Conservation (phyloP, 129 eudicot species). For the Arctium minus region DNA sequence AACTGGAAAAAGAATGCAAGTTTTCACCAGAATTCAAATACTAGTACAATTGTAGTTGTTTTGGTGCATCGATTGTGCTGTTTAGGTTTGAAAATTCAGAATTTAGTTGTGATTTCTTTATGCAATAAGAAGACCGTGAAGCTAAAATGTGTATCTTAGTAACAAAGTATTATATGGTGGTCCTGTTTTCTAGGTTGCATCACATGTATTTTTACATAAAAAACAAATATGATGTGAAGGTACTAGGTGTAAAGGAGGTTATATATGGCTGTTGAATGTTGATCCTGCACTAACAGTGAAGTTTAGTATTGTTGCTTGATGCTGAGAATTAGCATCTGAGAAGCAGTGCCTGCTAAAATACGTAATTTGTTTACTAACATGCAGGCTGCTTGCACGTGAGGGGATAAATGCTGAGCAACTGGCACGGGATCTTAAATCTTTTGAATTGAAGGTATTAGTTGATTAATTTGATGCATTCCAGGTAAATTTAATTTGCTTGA, state of each 20-base stretch:
- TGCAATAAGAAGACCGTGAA: not conserved
- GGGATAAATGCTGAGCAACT: conserved; percentile 99
- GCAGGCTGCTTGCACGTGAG: conserved; percentile 94
- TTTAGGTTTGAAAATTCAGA: not conserved
- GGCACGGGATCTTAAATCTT: conserved; percentile 95
- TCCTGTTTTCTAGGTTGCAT: conserved; percentile 4
- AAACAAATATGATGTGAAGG: not conserved
- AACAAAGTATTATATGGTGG: not conserved
- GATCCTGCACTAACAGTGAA: not conserved
- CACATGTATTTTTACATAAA: not conserved
- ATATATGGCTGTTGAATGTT: not conserved
- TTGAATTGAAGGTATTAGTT: conserved; percentile 76
- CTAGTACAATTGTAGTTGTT: not conserved
- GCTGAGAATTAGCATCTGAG: not conserved
- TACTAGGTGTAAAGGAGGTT: not conserved
- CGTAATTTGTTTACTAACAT: conserved; percentile 3
- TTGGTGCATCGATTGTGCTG: not conserved
- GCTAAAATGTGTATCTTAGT: not conserved
- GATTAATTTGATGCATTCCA: not conserved
- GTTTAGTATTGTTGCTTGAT: not conserved
- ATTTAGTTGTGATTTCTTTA: not conserved
- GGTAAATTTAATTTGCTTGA: not conserved
- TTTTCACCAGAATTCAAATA: not conserved
- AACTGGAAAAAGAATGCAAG: conserved; percentile 2
- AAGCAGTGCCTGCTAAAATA: not conserved